These are phyloP conservation scores for Gelatoporia subvermispora DNA, from an alignment of 768 basidiomycete genomes.

Conservation along the genomic window DNA sequence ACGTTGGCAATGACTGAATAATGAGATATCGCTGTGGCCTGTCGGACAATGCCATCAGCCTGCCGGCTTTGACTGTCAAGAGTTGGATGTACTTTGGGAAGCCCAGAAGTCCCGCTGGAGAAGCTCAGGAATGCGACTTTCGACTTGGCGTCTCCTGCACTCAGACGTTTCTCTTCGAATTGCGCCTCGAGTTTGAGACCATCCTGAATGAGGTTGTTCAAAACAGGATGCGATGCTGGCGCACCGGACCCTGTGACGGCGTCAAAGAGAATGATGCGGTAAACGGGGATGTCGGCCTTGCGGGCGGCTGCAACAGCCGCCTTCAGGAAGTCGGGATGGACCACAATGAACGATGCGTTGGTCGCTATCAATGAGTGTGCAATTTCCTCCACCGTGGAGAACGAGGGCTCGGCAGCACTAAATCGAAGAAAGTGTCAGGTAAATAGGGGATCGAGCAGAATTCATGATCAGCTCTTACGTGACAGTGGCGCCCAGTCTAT, in stretches of 20 bases:
- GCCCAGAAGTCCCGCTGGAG: constrained; percentile 74
- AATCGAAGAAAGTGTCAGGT: neutral
- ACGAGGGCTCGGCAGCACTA: constrained; percentile 25
- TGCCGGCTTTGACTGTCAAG: constrained; percentile 32
- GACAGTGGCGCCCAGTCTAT: constrained; percentile 49
- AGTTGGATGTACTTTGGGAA: constrained; percentile 41
- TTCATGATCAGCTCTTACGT: constrained; percentile 35
- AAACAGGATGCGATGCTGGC: constrained; percentile 22
- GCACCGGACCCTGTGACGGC: neutral
- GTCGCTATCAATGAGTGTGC: constrained; percentile 18
- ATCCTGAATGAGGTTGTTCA: constrained; percentile 44
- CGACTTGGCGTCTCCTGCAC: constrained; percentile 54
- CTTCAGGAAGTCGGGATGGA: constrained; percentile 15
- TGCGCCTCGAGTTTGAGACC: constrained; percentile 34
- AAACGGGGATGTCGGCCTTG: constrained; percentile 7
- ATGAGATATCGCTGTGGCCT: constrained; percentile 70
- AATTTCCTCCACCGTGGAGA: constrained; percentile 25
- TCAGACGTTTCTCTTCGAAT: constrained; percentile 46
- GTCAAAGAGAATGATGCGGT: constrained; percentile 16
- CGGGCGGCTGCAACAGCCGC: constrained; percentile 14
- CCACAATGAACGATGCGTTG: constrained; percentile 15
- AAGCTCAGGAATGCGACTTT: constrained; percentile 68
- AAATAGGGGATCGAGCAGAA: neutral
- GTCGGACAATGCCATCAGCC: constrained; percentile 37
- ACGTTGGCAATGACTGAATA: constrained; percentile 56